These are phyloP conservation scores for Lavandula angustifolia DNA, from an alignment of 257 asterid species.

Conservation along the genomic window DNA sequence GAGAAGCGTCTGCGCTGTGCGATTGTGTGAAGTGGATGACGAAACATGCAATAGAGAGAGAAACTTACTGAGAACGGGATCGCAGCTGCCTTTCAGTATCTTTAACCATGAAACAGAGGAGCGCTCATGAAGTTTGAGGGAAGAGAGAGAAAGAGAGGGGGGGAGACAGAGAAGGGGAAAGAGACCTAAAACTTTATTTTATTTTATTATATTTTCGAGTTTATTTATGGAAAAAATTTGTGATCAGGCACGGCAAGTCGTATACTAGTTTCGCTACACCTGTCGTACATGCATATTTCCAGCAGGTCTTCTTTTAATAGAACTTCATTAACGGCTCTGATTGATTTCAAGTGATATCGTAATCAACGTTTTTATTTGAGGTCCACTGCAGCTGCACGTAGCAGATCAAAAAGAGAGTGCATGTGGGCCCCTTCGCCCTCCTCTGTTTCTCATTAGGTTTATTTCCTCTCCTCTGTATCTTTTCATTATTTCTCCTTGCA, in stretches of 20 bases:
- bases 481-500: constrained; percentile 10
- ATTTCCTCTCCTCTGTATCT: not conserved
- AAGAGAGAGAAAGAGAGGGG: constrained; percentile 28
- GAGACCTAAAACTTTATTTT: constrained; percentile 10
- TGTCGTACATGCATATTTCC: constrained; percentile 30
- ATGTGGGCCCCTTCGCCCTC: constrained; percentile 25
- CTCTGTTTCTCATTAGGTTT: constrained; percentile 43
- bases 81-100: constrained; percentile 48
- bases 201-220: constrained; percentile 11
- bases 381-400: constrained; percentile 27
- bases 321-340: constrained; percentile 39
- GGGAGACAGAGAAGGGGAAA: constrained; percentile 29
- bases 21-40: constrained; percentile 37
- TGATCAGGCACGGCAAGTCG: constrained; percentile 45
- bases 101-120: constrained; percentile 34
- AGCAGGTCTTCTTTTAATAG: constrained; percentile 9
- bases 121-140: constrained; percentile 17
- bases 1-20: constrained; percentile 2
- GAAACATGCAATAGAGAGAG: constrained; percentile 38
- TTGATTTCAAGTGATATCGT: constrained; percentile 4
- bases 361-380: constrained; percentile 10
- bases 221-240: constrained; percentile 22
- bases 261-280: constrained; percentile 35
- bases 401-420: constrained; percentile 13
- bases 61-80: constrained; percentile 39